Percentiles rank a stretch among this genome's conserved stretches.
Evolutionary conservation across 2,329 filamentous ascomycete species (phyloP).

Genomic region (Cladophialophora exuberans): DNA sequence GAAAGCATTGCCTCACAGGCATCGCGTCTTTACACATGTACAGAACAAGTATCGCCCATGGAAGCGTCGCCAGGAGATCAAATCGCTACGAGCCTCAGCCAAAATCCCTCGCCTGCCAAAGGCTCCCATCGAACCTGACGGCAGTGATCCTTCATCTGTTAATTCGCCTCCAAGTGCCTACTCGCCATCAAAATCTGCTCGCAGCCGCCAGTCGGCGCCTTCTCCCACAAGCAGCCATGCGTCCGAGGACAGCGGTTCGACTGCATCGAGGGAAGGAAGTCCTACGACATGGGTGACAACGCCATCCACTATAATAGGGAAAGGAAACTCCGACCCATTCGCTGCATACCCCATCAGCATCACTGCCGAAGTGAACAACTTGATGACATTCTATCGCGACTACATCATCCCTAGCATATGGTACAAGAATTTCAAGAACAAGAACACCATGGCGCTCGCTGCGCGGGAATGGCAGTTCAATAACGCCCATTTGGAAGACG

Average conservation of each 20-base stretch:
- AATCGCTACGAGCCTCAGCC: constrained; percentile 5
- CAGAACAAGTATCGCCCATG: constrained; percentile 17
- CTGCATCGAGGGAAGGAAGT: neutral
- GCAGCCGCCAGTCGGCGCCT: neutral
- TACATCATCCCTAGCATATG: constrained; percentile 6
- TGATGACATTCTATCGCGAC: constrained; percentile 19
- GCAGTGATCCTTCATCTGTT: neutral
- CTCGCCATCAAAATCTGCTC: neutral
- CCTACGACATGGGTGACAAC: neutral
- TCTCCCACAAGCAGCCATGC: neutral
- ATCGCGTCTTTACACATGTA: constrained; percentile 17
- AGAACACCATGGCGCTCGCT: constrained; percentile 2
- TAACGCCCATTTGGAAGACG: constrained; percentile 7
- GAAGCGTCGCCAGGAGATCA: constrained; percentile 17
- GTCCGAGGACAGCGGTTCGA: neutral
- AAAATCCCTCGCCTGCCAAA: neutral
- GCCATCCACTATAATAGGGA: neutral
- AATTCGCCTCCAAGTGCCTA: neutral
- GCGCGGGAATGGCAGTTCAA: constrained; percentile 9
- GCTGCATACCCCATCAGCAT: constrained; percentile 8
- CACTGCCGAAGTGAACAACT: constrained; percentile 13
- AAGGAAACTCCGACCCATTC: constrained; percentile 23
- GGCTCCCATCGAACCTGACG: neutral
- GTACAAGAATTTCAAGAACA: constrained; percentile 8
- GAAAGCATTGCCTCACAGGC: constrained; percentile 13